phyloP scores from a whole-genome alignment of 441 rosid species.

The Eruca vesicaria region DNA sequence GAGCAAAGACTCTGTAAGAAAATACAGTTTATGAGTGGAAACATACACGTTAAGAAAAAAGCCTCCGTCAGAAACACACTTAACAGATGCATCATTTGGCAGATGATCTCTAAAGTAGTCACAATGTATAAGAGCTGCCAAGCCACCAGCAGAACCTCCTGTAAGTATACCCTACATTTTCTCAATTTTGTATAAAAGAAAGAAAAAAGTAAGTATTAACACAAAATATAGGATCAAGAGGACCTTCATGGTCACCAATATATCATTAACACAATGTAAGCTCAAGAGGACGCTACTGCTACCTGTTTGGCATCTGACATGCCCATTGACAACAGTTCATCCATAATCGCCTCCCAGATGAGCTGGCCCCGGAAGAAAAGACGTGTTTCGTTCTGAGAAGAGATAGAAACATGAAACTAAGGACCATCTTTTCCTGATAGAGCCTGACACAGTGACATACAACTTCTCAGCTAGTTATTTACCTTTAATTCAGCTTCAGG shows the following conservation, averaged over 20 bases:
- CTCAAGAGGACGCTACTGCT: constrained; percentile 35
- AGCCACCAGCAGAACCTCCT: constrained; percentile 97
- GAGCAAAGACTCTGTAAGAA: neutral
- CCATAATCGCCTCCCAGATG: constrained; percentile 84
- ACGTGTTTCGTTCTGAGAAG: constrained; percentile 49
- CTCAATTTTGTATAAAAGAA: constrained; percentile 1
- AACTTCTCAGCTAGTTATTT: constrained; percentile 5
- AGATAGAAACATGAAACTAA: neutral
- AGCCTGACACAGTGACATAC: neutral
- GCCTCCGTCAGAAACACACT: constrained; percentile 93
- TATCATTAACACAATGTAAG: neutral
- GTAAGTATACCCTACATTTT: constrained; percentile 75
- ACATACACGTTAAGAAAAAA: constrained; percentile 88
- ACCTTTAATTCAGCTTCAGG: constrained; percentile 84
- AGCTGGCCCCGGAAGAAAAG: constrained; percentile 91
- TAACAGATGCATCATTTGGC: constrained; percentile 67
- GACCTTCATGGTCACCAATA: neutral
- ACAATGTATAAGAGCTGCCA: constrained; percentile 88
- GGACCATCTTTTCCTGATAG: neutral
- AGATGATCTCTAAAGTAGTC: constrained; percentile 67
- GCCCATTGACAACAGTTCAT: constrained; percentile 70
- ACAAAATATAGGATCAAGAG: neutral
- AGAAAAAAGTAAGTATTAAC: neutral
- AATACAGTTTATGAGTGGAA: constrained; percentile 3
- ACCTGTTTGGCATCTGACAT: constrained; percentile 78